Percentiles rank a stretch among this genome's conserved stretches.
Evolutionary conservation across 805 yeast species (phyloP).

Genomic region (Candida peoriensis): DNA sequence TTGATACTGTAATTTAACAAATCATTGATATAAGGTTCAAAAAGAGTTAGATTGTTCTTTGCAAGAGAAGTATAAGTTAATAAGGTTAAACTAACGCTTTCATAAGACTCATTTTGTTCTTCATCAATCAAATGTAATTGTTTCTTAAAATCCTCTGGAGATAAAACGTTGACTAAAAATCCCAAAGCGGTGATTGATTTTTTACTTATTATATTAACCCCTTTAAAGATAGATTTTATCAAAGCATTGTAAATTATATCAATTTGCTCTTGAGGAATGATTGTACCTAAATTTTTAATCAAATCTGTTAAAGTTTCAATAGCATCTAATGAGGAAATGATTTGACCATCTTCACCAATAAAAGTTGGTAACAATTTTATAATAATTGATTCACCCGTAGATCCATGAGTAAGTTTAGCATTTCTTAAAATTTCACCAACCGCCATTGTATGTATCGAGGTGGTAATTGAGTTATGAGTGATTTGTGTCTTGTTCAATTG

Average conservation of each 20-base stretch:
- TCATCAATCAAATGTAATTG: conserved; percentile 17
- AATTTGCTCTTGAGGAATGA: conserved; percentile 33
- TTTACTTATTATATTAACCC: conserved; percentile 43
- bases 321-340: conserved; percentile 40
- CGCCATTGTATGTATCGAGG: conserved; percentile 25
- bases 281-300: conserved; percentile 42
- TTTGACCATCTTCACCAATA: conserved; percentile 27
- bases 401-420: conserved; percentile 18
- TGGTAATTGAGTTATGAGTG: conserved; percentile 22
- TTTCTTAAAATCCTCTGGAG: conserved; percentile 21
- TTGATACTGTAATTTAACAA: conserved; percentile 20
- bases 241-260: conserved; percentile 24
- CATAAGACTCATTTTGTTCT: conserved; percentile 17
- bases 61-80: conserved; percentile 22
- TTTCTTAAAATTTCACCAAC: conserved; percentile 22
- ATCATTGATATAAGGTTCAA: conserved; percentile 16
- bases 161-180: conserved; percentile 28
- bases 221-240: conserved; percentile 33
- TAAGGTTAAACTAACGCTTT: conserved; percentile 15
- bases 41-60: conserved; percentile 23
- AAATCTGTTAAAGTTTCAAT: conserved; percentile 59
- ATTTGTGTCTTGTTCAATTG: conserved; percentile 16
- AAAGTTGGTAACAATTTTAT: conserved; percentile 36
- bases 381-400: conserved; percentile 27
- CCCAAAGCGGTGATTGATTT: conserved; percentile 47